Evolutionary conservation across 2,329 filamentous ascomycete genomes (phyloP), one percentile per base, ranked within the genome.

Genomic region (Monilinia fructigena): DNA sequence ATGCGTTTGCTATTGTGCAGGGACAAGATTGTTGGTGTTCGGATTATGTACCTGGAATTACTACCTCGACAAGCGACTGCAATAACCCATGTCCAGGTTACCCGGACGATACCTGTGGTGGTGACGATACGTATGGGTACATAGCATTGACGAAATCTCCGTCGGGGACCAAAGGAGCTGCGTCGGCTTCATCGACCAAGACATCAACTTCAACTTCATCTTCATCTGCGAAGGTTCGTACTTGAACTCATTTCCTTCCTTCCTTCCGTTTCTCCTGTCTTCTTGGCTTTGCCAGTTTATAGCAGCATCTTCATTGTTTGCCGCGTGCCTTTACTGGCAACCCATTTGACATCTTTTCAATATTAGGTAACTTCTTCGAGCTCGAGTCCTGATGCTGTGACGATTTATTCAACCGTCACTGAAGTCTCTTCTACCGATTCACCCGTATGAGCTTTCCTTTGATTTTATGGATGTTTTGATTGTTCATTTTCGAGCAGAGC

Each of bases 11-110:
- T 70, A 80, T 94, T 58, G 79, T 93, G 1, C 84, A 91, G 72
- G 82, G 78, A 20, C 80, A 85, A 42, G 77, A 82, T 62, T 94
- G 91, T 75, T 94, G 89, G 89, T 94, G 91, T 76, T 88, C 89
- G 48, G 83, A 92, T 75, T 87, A 87, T 72, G 81, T 82, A 2
- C 91, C 91, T 11, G 79, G 80, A 60, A 70, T 78, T 42, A 76
- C 42, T 75, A 80, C 61, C 28, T 76, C 77, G 1, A 40, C 48
- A 5, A 55, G 48, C 45, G 72, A 82, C 28, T 94, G 91, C 77
- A 77, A 82, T 70, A 76, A 76, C 0, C 61, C 77, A 20, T 94
- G 91, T 72, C 89, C 89, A 11, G 91, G 89, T n/a, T 94, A 83
- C 74, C 85, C 85, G 0, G 45, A 63, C 1, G 89, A 93, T 69